Percentiles rank a stretch among this genome's conserved stretches.
Evolutionary conservation across 2,329 filamentous ascomycete genomes (phyloP).

Genomic region (Ophiocordyceps camponoti-floridani): DNA sequence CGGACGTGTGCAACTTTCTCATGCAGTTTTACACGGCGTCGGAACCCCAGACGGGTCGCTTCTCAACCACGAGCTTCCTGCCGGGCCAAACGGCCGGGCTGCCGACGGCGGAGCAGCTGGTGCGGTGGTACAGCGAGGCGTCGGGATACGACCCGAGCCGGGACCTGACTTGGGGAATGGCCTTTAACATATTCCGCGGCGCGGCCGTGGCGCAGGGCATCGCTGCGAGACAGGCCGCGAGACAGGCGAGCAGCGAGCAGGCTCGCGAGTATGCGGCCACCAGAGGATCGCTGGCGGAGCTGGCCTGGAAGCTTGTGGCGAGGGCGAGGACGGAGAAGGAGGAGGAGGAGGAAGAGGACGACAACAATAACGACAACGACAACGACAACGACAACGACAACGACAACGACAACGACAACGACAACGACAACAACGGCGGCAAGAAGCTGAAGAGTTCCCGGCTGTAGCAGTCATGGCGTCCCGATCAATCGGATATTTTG

Average conservation of each 20-base stretch:
- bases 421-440: too few species aligned
- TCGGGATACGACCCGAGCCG: conserved; percentile 53
- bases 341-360: conserved; percentile 6
- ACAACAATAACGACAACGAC: too few species aligned
- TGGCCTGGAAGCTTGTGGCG: conserved; percentile 60
- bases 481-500: background rate
- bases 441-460: too few species aligned
- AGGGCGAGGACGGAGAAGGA: too few species aligned
- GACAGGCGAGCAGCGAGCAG: conserved; percentile 79
- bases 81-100: conserved; percentile 48
- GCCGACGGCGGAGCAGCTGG: conserved; percentile 20
- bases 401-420: too few species aligned
- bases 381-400: too few species aligned
- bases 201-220: conserved; percentile 69
- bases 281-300: conserved; percentile 55
- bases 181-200: conserved; percentile 43
- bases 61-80: conserved; percentile 33
- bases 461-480: too few species aligned
- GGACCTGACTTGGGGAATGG: conserved; percentile 42
- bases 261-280: conserved; percentile 55
- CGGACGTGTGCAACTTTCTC: conserved; percentile 67
- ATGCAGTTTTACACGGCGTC: conserved; percentile 21
- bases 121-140: conserved; percentile 22
- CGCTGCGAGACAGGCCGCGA: conserved; percentile 63
- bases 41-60: conserved; percentile 6